Evolutionary conservation across 2,329 filamentous ascomycete species (phyloP).

Genomic region (Aspergillus cejpii): DNA sequence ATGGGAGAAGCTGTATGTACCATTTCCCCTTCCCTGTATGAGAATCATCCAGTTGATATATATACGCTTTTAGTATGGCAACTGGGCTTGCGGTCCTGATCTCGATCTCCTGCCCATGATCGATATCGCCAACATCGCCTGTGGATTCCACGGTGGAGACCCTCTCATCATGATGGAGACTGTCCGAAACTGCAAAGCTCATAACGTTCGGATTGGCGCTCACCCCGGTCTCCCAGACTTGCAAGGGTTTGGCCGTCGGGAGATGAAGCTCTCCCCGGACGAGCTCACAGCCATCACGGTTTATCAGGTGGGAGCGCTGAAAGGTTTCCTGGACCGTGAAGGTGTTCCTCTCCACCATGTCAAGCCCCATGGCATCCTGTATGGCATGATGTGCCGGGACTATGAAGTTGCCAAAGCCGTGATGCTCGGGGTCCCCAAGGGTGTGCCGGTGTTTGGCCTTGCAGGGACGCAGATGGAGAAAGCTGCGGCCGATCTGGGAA

Average conservation of each 20-base stretch:
- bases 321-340: constrained; percentile 54
- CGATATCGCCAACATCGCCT: constrained; percentile 58
- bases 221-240: constrained; percentile 61
- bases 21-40: neutral
- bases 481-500: constrained; percentile 47
- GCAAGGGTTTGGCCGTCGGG: constrained; percentile 57
- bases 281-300: constrained; percentile 53
- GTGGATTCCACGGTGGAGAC: constrained; percentile 55
- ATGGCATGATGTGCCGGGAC: constrained; percentile 52
- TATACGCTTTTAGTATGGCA: constrained; percentile 35
- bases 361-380: constrained; percentile 57
- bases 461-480: constrained; percentile 51
- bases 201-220: constrained; percentile 53
- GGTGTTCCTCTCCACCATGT: constrained; percentile 53
- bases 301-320: constrained; percentile 59
- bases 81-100: constrained; percentile 49
- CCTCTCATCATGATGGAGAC: constrained; percentile 59
- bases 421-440: constrained; percentile 47
- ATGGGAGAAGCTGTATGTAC: constrained; percentile 39
- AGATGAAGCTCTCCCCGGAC: constrained; percentile 53
- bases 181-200: constrained; percentile 51
- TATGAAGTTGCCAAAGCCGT: constrained; percentile 49
- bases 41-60: neutral
- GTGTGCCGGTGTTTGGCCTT: constrained; percentile 49
- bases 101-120: constrained; percentile 56